phyloP scores from a whole-genome alignment of 192 early-diverging fungal genomes.

The Radiomyces spectabilis region DNA sequence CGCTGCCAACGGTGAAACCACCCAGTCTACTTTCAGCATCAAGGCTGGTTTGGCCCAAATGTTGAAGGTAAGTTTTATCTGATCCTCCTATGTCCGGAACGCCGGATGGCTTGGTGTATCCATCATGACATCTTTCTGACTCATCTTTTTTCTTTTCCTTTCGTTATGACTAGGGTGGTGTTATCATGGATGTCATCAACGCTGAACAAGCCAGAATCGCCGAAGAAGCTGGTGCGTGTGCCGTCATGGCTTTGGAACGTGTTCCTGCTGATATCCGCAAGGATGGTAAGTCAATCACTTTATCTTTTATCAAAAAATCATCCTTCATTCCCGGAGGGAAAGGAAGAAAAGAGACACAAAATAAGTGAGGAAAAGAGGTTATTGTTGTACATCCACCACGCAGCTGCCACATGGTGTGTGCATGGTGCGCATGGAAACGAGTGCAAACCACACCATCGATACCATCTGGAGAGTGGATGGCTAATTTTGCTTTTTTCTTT shows the following conservation, averaged over 20 bases:
- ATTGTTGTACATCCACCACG: no score
- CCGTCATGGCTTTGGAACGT: constrained; percentile 96
- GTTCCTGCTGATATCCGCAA: constrained; percentile 98
- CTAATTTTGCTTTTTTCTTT: not conserved
- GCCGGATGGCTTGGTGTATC: not conserved
- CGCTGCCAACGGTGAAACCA: constrained; percentile 20
- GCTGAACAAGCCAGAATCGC: constrained; percentile 97
- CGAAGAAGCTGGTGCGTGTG: constrained; percentile 93
- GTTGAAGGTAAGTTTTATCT: constrained; percentile 88
- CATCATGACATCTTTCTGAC: not conserved
- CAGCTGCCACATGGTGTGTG: no score
- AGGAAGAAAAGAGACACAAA: no score
- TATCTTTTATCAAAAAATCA: no score
- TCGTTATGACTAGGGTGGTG: constrained; percentile 69
- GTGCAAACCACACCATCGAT: no score
- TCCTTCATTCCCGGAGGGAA: no score
- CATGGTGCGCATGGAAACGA: no score
- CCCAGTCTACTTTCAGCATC: constrained; percentile 71
- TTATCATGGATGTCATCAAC: constrained; percentile 99
- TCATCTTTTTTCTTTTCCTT: not conserved
- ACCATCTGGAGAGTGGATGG: no score
- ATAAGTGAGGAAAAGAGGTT: no score
- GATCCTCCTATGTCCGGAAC: no score
- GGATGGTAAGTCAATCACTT: constrained; percentile 76
- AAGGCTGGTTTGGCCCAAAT: constrained; percentile 97